phyloP scores from a whole-genome alignment of 2,329 filamentous ascomycete species.

The Calonectria hongkongensis region DNA sequence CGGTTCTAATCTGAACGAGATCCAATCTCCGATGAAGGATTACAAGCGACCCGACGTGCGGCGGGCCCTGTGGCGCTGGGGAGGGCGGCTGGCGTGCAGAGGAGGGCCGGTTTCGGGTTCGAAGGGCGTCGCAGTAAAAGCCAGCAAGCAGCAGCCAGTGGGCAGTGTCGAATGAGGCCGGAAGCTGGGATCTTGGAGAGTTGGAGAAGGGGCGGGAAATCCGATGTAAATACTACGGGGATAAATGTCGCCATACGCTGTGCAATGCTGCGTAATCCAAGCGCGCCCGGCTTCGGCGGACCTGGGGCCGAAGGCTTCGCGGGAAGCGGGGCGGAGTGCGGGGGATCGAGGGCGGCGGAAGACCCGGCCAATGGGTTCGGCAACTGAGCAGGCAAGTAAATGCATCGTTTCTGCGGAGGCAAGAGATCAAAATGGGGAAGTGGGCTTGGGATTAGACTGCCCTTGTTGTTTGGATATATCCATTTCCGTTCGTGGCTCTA shows the following conservation, averaged over 20 bases:
- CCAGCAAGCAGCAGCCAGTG: background rate
- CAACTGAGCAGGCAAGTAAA: constrained; percentile 28
- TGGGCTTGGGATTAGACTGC: background rate
- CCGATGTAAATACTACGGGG: constrained; percentile 38
- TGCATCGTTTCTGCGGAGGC: background rate
- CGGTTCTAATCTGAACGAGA: constrained; percentile 7
- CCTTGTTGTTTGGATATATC: constrained; percentile 16
- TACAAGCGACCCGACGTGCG: background rate
- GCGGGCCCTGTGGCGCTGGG: constrained; percentile 10
- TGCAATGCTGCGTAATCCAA: constrained; percentile 37
- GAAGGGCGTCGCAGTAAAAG: background rate
- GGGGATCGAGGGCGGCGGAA: constrained; percentile 21
- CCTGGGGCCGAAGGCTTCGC: constrained; percentile 31
- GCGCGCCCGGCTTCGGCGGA: constrained; percentile 37
- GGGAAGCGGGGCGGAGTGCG: constrained; percentile 42
- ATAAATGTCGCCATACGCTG: constrained; percentile 23
- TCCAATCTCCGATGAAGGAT: constrained; percentile 24
- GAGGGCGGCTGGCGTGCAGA: background rate
- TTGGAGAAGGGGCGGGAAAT: constrained; percentile 28
- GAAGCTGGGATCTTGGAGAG: background rate
- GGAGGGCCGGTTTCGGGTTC: constrained; percentile 17
- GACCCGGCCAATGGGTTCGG: constrained; percentile 36
- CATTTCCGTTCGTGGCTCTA: constrained; percentile 23
- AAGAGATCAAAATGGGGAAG: constrained; percentile 6
- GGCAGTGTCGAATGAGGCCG: constrained; percentile 5